phyloP scores from a whole-genome alignment of 148 eudicot species.

The Fagopyrum tataricum region DNA sequence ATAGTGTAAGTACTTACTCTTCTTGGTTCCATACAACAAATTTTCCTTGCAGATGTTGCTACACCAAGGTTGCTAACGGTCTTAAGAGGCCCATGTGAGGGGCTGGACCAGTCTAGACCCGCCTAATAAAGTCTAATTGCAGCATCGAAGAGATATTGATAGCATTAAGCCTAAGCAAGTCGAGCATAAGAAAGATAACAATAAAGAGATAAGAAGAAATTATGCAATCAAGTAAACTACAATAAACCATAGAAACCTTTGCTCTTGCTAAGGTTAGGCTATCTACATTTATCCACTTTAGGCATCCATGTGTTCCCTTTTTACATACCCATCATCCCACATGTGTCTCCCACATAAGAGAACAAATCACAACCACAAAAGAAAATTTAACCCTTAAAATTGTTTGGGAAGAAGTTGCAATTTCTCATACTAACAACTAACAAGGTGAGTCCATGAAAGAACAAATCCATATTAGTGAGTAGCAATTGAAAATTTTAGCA shows the following conservation, averaged over 20 bases:
- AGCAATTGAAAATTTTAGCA: constrained; percentile 19
- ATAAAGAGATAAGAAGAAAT: neutral
- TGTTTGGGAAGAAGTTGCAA: neutral
- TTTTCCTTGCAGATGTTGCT: constrained; percentile 19
- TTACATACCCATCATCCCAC: neutral
- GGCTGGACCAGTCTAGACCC: constrained; percentile 85
- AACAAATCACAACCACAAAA: neutral
- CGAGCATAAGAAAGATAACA: constrained; percentile 21
- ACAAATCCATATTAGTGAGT: constrained; percentile 99
- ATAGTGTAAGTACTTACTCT: constrained; percentile 27
- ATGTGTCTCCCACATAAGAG: neutral
- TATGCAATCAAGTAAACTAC: neutral
- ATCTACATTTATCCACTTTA: neutral
- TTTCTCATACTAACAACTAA: neutral
- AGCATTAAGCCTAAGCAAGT: constrained; percentile 80
- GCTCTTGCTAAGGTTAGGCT: neutral
- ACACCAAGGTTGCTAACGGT: constrained; percentile 20
- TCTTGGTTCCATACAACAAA: constrained; percentile 21
- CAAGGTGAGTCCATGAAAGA: constrained; percentile 13
- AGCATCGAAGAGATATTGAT: constrained; percentile 96
- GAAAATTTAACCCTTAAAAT: neutral
- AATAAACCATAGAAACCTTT: neutral
- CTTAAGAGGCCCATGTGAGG: constrained; percentile 68
- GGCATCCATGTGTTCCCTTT: neutral
- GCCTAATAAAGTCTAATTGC: constrained; percentile 83